Percentiles rank a stretch among this genome's conserved stretches.
Evolutionary conservation across 208 protist genomes (phyloP).

Genomic region (Crithidia brevicula): DNA sequence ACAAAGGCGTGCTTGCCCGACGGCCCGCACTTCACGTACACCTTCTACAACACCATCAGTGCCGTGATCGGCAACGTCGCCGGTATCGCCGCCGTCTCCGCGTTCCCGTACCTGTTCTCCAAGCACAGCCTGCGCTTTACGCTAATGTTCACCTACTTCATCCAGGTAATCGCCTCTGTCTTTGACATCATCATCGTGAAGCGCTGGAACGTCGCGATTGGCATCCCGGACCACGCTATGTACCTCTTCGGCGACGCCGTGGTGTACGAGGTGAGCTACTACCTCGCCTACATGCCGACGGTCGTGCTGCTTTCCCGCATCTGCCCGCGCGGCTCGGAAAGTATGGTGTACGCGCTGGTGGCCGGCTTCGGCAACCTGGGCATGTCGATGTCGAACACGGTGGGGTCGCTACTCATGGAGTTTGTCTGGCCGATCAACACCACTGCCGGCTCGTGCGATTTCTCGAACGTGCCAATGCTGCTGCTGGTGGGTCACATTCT

Average conservation of each 20-base stretch:
- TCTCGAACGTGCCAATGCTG: constrained; percentile 67
- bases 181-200: constrained; percentile 83
- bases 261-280: constrained; percentile 71
- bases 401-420: constrained; percentile 75
- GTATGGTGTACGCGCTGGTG: constrained; percentile 82
- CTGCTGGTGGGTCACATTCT: constrained; percentile 71
- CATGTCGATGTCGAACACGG: constrained; percentile 40
- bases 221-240: constrained; percentile 67
- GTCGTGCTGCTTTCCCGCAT: constrained; percentile 83
- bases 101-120: constrained; percentile 70
- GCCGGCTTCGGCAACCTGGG: constrained; percentile 88
- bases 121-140: constrained; percentile 74
- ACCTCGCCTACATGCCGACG: constrained; percentile 83
- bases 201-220: constrained; percentile 69
- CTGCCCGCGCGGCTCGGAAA: constrained; percentile 83
- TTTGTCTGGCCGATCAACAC: constrained; percentile 54
- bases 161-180: constrained; percentile 57
- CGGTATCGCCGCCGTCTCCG: constrained; percentile 58
- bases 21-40: constrained; percentile 70
- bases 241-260: constrained; percentile 80
- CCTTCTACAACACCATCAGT: constrained; percentile 70
- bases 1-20: constrained; percentile 39
- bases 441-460: constrained; percentile 64
- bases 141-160: constrained; percentile 60
- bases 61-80: constrained; percentile 57